Evolutionary conservation across 345 rosid species (phyloP), one percentile per base, ranked within the genome.

Genomic region (Hypericum perforatum): DNA sequence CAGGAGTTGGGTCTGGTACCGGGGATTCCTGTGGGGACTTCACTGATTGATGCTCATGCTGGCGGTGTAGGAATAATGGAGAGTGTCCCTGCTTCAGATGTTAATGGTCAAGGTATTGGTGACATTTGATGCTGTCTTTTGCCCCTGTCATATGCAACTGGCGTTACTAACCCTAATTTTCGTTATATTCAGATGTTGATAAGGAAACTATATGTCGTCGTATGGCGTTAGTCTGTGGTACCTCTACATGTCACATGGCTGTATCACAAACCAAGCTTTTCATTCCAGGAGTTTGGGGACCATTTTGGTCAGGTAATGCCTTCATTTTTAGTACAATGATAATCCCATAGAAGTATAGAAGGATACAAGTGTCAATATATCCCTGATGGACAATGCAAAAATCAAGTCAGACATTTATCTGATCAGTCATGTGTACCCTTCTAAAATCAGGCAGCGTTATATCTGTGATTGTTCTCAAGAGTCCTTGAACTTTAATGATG

Each of bases 271-370:
- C 74, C 71, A 91, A 85, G 76, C 76, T 91, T 57, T 85, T 91
- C 56, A 85, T 91, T 61, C 98, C 95, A 54, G 96, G 98, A 11
- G 95, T 91, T 9, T 91, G 98, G 98, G 98, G 98, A 13, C 98
- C 96, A 51, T 91, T 64, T 70, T 91, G 98, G 98, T 91, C 96
- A 82, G 98, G 98, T 91, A 79, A 50, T 37, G 7, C 16, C 5
- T 39, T 43, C 37, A 48, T 39, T 10, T 39, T 43, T 11, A 32
- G 8, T 7, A 41, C 8, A 50, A 13, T 13, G 7, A 38, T 53
- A 12, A 46, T 7, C 14, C 49, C 16, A 8, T 6, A 12, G 5
- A n/a, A 45, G 49, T 7, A 45, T n/a, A n/a, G 32, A 22, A 22
- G 32, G 32, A 22, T 4, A 22, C 32, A 22, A 22, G 32, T 4